phyloP scores from a whole-genome alignment of 2,329 filamentous ascomycete species.

The Botrytis aclada region DNA sequence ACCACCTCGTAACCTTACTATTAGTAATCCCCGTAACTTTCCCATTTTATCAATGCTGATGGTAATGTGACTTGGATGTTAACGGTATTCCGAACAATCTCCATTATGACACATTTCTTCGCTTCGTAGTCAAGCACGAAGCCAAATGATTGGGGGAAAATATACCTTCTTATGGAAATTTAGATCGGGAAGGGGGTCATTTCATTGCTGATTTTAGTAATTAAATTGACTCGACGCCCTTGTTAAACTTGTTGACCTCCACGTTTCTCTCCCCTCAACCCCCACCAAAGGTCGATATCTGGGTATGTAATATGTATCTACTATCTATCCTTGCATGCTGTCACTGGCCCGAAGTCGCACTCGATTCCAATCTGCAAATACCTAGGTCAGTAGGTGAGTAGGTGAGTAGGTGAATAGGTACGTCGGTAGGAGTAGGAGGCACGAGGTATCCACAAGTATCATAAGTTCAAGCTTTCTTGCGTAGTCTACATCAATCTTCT shows the following conservation, averaged over 20 bases:
- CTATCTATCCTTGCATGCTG: not conserved
- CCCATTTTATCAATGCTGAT: not conserved
- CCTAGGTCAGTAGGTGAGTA: not conserved
- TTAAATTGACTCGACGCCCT: not conserved
- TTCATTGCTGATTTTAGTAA: conserved; percentile 9
- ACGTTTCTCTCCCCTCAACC: not conserved
- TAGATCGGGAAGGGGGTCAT: not conserved
- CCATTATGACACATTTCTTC: not conserved
- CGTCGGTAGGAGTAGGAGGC: no score
- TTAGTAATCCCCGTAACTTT: not conserved
- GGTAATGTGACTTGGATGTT: not conserved
- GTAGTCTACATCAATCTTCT: not conserved
- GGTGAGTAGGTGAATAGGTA: no score
- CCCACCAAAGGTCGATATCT: not conserved
- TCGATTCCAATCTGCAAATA: not conserved
- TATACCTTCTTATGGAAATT: conserved; percentile 1
- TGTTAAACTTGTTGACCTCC: not conserved
- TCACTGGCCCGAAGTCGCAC: not conserved
- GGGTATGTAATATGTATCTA: not conserved
- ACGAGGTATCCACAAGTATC: not conserved
- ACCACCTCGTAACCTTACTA: not conserved
- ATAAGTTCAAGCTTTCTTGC: not conserved
- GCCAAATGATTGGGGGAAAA: conserved; percentile 8
- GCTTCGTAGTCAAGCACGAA: not conserved
- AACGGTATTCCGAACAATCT: conserved; percentile 7